Evolutionary conservation across 1,284 basidiomycete species (phyloP), one percentile per base, ranked within the genome.

Genomic region (Cryptococcus hybrid): DNA sequence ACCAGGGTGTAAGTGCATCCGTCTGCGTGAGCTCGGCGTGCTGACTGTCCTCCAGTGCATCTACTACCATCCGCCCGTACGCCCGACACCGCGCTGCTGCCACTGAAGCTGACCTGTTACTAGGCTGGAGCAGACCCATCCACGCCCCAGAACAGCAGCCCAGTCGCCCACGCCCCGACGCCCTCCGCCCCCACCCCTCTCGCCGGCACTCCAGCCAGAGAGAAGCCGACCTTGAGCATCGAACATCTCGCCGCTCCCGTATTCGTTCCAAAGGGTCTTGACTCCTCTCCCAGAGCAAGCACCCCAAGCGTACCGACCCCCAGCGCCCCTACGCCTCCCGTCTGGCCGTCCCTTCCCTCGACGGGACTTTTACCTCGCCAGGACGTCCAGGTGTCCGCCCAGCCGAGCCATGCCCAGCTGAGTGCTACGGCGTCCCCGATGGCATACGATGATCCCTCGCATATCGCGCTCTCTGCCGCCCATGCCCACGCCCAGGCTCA

Each of bases 61-160:
- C 49, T 92, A 88, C 73, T 86, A 86, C 68, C 90, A 92, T 75
- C 88, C 89, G 56, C 80, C 85, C 62, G 87, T 88, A 73, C 65
- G 85, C 75, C 39, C 34, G 76, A 79, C 61, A 80, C 86, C 9
- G 34, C 13, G 18, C 11, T 30, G 30, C 30, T 11, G 7, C 8
- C 35, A 40, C 44, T 53, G 24, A 42, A 15, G 47, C 8, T 11
- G 15, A 2, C 39, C 51, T 42, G 42, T 44, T 24, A 12, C 7
- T 39, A 62, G 61, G 55, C 61, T 39, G 59, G 56, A n/a, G 47
- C 52, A n/a, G 59, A 59, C 44, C 54, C 52, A 7, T 36, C 46
- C 5, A 55, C 61, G 42, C 51, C 58, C 11, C 45, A 47, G 30
- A 40, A 34, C 30, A 3, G 13, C 46, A 59, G 57, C 15, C 58